A percentile compares a stretch with the other conserved stretches of the same genome.
phyloP scores from a whole-genome alignment of 345 rosid genomes.

The Streptanthus diversifolius region DNA sequence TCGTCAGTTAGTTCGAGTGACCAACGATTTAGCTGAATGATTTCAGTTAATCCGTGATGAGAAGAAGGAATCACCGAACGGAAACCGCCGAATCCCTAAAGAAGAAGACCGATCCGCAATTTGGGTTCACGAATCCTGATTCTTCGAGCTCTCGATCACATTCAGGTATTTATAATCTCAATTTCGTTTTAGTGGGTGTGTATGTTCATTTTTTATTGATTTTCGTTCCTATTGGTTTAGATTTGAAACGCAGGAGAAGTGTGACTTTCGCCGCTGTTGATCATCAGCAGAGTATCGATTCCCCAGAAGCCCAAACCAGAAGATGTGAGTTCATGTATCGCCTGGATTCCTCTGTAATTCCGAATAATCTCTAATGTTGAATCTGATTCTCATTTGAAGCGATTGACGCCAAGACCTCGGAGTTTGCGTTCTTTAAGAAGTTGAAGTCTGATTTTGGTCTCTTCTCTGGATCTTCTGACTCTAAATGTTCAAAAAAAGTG shows the following conservation, averaged over 20 bases:
- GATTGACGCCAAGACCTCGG: constrained; percentile 64
- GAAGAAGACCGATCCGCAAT: constrained; percentile 12
- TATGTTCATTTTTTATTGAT: background rate
- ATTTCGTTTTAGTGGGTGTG: background rate
- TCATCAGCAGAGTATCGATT: constrained; percentile 25
- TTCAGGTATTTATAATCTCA: constrained; percentile 1
- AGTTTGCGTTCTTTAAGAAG: constrained; percentile 71
- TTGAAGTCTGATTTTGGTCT: constrained; percentile 44
- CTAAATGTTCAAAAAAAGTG: constrained; percentile 12
- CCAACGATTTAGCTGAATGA: background rate
- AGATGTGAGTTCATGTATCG: background rate
- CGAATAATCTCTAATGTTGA: background rate
- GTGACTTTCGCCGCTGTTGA: constrained; percentile 36
- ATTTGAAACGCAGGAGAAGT: constrained; percentile 36
- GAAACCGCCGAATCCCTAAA: background rate
- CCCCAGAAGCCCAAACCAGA: background rate
- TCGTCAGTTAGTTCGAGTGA: background rate
- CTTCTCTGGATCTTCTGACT: constrained; percentile 14
- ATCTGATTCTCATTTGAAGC: constrained; percentile 37
- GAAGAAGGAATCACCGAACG: constrained; percentile 21
- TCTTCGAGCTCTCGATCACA: constrained; percentile 18
- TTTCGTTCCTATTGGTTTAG: constrained; percentile 20
- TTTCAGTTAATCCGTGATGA: background rate
- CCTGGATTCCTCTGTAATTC: background rate
- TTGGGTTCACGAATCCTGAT: constrained; percentile 3